These are phyloP conservation scores for Wolfiporia cocos DNA, from an alignment of 1,284 basidiomycete species.

Conservation along the genomic window DNA sequence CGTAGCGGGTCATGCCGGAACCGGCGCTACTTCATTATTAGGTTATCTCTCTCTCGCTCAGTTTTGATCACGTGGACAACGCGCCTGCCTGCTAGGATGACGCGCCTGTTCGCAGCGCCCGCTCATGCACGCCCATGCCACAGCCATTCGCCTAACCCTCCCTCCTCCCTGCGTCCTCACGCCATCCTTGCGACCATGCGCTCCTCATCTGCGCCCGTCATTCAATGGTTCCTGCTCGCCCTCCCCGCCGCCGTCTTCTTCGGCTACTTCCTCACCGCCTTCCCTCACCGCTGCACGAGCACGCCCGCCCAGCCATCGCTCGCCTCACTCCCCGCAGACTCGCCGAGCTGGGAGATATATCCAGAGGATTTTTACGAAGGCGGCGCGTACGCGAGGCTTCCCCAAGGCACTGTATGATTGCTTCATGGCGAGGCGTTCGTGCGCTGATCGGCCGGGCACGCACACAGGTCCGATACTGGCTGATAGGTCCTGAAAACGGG, in stretches of 20 bases:
- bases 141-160: too few species aligned
- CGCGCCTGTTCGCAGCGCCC: too few species aligned
- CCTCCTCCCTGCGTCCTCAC: too few species aligned
- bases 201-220: too few species aligned
- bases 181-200: too few species aligned
- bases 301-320: slow-evolving; percentile 50
- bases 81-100: too few species aligned
- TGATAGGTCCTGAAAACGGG: slow-evolving; percentile 64
- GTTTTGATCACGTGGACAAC: too few species aligned
- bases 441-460: slow-evolving; percentile 7
- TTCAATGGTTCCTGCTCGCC: slow-evolving; percentile 49
- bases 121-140: too few species aligned
- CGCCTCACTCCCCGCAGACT: slow-evolving; percentile 44
- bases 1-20: too few species aligned
- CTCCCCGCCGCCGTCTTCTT: slow-evolving; percentile 53
- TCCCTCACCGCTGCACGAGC: slow-evolving; percentile 49
- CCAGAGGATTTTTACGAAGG: slow-evolving; percentile 60
- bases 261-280: slow-evolving; percentile 54
- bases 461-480: slow-evolving; percentile 65
- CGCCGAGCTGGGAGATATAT: slow-evolving; percentile 61
- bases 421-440: slow-evolving; percentile 29
- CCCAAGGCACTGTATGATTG: slow-evolving; percentile 59
- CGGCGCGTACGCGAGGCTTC: slow-evolving; percentile 58
- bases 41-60: too few species aligned
- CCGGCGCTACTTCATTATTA: too few species aligned